Base-by-base conservation (phyloP, 2,329 filamentous ascomycete genomes). In the Myriosclerotinia duriaeana region DNA sequence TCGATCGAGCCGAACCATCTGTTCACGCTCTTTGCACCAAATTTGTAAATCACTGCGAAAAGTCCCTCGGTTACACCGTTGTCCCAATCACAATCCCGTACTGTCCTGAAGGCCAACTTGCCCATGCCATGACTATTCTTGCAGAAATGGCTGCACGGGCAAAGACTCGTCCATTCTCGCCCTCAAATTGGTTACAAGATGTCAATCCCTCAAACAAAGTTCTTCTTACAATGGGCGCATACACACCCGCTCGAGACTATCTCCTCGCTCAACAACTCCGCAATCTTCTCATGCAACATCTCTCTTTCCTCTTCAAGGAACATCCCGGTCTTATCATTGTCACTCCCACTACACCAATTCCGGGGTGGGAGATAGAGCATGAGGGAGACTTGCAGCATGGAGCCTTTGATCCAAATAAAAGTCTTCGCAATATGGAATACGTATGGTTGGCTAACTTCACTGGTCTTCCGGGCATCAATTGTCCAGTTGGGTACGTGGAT, bases 371-470 rank as follows among this genome's bases (percentile, higher is more conserved):
- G 5, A 85, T 85, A 53, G 86, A 88, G 34, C 68, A 76, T 14
- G 78, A 81, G 1, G 65, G 52, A 15, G 88, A 90, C 52, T 80
- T 87, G 20, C 80, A 80, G n/a, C 87, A 93, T 73, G 93, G 93
- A 2, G 80, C 92, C 71, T 88, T 84, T 48, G 89, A 97, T 76
- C 88, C 84, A 0, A 92, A 95, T 75, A 81, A 79, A 68, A 88
- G 86, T 20, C 80, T 96, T n/a, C 81, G 85, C 36, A 91, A 86
- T 74, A 96, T 97, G 92, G 86, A 89, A 77, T 97, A 92, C 78
- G 87, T 91, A 20, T 96, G 90, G 85, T 78, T 96, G 46, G 90
- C 93, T 8, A 97, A 97, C 78, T 88, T 92, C 72, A 86, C 83
- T 0, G 93, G 93, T 0, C 88, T 88, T 59, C 93, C 93, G 0